Conservation (phyloP, 768 basidiomycete species). For the Naganishia vaughanmartiniae region DNA sequence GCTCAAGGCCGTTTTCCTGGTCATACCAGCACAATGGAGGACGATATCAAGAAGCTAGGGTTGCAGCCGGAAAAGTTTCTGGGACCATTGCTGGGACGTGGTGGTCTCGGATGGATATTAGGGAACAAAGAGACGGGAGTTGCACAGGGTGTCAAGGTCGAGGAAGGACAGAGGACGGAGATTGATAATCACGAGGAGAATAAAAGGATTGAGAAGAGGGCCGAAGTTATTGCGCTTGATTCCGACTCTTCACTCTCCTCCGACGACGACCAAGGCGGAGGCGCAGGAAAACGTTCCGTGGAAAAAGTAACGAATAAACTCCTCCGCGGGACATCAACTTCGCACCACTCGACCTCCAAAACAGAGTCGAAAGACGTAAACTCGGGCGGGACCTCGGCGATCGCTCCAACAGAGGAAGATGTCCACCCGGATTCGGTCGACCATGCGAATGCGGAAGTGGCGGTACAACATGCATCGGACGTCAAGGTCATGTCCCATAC, state of each 20-base stretch:
- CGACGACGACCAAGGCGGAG: not conserved
- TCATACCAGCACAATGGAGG: conserved; percentile 2
- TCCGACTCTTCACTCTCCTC: no score
- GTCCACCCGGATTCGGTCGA: conserved; percentile 16
- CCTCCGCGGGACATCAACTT: conserved; percentile 1
- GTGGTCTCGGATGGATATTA: not conserved
- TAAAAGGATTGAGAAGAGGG: not conserved
- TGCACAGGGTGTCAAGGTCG: not conserved
- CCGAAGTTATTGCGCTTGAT: conserved; percentile 16
- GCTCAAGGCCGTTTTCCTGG: conserved; percentile 20
- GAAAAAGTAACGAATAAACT: not conserved
- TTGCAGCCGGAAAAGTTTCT: conserved; percentile 1
- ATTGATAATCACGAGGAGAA: conserved; percentile 10
- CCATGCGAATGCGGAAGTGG: conserved; percentile 1
- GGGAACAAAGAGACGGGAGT: not conserved
- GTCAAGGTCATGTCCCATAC: not conserved
- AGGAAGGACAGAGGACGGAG: conserved; percentile 12
- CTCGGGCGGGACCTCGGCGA: no score
- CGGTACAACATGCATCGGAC: conserved; percentile 9
- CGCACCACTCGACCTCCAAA: not conserved
- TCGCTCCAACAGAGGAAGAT: conserved; percentile 26
- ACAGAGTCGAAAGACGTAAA: no score
- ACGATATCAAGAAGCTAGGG: conserved; percentile 12
- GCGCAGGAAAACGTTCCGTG: not conserved
- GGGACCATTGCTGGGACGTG: not conserved